Conservation (phyloP, 768 basidiomycete species). For the Mycena crocata region DNA sequence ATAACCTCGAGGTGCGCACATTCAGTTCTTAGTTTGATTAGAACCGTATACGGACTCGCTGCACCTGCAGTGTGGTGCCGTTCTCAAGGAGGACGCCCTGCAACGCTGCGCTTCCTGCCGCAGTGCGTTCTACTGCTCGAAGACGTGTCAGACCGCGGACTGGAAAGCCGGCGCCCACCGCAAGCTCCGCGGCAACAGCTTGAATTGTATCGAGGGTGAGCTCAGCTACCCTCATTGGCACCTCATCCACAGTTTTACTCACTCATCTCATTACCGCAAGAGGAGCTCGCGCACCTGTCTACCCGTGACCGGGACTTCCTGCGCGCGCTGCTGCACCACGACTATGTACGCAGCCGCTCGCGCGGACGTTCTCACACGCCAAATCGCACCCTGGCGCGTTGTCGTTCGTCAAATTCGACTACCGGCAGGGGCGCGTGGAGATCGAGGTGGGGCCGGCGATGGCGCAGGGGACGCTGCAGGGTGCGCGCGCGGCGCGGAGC, state of each 20-base stretch:
- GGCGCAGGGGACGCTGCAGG: not conserved
- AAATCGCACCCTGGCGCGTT: not conserved
- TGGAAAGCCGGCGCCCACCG: conserved; percentile 11
- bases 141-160: conserved; percentile 12
- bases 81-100: not conserved
- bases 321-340: conserved; percentile 17
- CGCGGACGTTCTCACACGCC: not conserved
- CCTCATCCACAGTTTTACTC: not conserved
- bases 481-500: not conserved
- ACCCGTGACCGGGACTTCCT: conserved; percentile 9
- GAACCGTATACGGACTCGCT: not conserved
- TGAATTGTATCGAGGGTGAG: not conserved
- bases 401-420: conserved; percentile 9
- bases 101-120: conserved; percentile 13
- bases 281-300: conserved; percentile 4
- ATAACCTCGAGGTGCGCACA: conserved; percentile 7
- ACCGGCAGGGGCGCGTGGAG: not conserved
- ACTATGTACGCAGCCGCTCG: conserved; percentile 7
- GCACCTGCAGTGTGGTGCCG: conserved; percentile 9
- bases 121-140: conserved; percentile 22
- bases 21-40: not conserved
- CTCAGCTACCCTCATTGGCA: not conserved
- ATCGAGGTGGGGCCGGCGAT: not conserved
- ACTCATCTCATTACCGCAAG: not conserved
- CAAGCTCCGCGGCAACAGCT: not conserved